These are phyloP conservation scores for Leishmania mexicana DNA, from an alignment of 208 protist species.

Conservation along the genomic window DNA sequence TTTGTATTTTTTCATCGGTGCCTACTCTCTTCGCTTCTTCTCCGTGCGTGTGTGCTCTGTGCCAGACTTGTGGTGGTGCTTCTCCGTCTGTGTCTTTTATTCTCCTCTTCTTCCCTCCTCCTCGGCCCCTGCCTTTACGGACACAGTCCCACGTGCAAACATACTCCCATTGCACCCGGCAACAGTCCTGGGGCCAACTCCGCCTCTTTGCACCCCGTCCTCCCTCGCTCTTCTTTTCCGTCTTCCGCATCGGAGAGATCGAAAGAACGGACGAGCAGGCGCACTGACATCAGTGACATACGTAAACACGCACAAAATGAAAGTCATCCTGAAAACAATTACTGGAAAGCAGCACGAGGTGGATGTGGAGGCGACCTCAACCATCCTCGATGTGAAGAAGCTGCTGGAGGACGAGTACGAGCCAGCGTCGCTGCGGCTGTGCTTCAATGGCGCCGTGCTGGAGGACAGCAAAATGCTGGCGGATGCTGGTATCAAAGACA, in stretches of 20 bases:
- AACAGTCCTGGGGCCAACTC: not conserved
- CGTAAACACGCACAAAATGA: conserved; percentile 41
- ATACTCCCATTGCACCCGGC: not conserved
- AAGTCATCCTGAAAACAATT: conserved; percentile 75
- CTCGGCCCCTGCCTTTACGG: not conserved
- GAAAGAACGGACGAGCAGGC: not conserved
- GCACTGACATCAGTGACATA: no score
- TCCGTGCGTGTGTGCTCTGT: not conserved
- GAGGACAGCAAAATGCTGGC: conserved; percentile 63
- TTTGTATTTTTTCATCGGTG: not conserved
- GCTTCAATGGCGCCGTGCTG: conserved; percentile 72
- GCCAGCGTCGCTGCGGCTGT: conserved; percentile 59
- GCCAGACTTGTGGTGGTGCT: not conserved
- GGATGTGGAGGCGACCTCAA: conserved; percentile 56
- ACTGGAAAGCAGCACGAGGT: conserved; percentile 56
- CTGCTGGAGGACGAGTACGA: conserved; percentile 78
- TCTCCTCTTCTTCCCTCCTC: not conserved
- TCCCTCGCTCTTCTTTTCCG: not conserved
- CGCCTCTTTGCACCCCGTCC: not conserved
- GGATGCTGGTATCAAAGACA: conserved; percentile 51
- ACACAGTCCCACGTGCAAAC: not conserved
- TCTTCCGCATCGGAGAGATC: not conserved
- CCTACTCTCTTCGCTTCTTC: not conserved
- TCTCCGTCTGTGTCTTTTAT: not conserved
- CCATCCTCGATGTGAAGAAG: conserved; percentile 63